These are phyloP conservation scores for Coniochaeta hoffmannii DNA, from an alignment of 2,329 filamentous ascomycete species.

Conservation along the genomic window DNA sequence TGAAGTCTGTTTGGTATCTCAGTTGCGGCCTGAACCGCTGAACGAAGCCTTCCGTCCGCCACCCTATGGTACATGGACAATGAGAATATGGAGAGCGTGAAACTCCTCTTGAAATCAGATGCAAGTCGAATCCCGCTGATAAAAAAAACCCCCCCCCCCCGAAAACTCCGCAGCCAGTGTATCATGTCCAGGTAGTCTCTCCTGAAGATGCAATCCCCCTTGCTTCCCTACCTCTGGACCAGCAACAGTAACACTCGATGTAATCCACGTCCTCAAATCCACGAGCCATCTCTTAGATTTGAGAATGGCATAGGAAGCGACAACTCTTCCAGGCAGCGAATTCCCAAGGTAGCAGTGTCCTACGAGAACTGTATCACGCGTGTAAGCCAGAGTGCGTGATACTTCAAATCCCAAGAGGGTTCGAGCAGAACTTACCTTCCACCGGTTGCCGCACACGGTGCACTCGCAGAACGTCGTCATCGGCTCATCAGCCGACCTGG, in stretches of 20 bases:
- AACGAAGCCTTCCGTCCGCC: not conserved
- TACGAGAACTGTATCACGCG: conserved; percentile 20
- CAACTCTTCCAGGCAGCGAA: no score
- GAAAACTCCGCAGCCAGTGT: not conserved
- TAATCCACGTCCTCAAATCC: no score
- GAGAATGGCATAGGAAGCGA: no score
- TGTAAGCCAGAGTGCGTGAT: not conserved
- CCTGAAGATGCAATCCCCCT: not conserved
- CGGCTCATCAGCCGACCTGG: conserved; percentile 89
- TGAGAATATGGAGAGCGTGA: not conserved
- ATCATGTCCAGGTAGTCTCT: not conserved
- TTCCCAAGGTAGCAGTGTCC: not conserved
- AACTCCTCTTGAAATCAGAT: not conserved
- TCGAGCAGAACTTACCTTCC: conserved; percentile 51
- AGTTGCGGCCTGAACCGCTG: not conserved
- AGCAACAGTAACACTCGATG: no score
- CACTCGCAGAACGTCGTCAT: conserved; percentile 73
- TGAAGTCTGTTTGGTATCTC: not conserved
- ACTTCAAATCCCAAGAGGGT: not conserved
- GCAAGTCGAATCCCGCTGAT: not conserved
- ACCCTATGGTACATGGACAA: conserved; percentile 3
- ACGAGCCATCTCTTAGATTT: no score
- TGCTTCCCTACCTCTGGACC: no score
- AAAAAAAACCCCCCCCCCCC: no score
- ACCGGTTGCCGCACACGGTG: conserved; percentile 60